Base-by-base conservation (phyloP, 2,329 filamentous ascomycete genomes). In the Scytalidium sp. region DNA sequence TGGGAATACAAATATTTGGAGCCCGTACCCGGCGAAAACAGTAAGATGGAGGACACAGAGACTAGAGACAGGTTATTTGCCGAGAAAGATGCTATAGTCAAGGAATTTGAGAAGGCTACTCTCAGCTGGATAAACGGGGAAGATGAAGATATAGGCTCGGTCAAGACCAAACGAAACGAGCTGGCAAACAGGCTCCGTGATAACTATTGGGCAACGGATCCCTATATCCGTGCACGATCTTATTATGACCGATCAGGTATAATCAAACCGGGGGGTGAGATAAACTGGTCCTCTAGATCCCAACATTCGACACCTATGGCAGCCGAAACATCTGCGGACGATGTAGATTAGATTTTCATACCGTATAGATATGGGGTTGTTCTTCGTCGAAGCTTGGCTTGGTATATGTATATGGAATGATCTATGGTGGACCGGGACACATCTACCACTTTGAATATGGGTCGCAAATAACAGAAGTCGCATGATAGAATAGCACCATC, bases 121-220 rank as follows among this genome's bases (percentile, higher is more conserved):
- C 66, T 87, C 20, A 75, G 80, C 39, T 99, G 94, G 94, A 83
- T 96, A 47, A 66, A 70, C 27, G 71, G 75, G 19, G 68, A 70
- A 21, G 58, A 50, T 19, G 53, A 45, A 7, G 60, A 72, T 44
- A 64, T 68, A 40, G 58, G 68, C 6, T 67, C 67, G n/a, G 65
- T 81, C 46, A 79, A 81, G 64, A 70, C 72, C 43, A 79, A 81
- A 66, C 76, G 90, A 49, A 73, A 81, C 32, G 70, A 73, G 2
- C 62, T 94, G 22, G 85, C 88, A 2, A 76, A 76, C 45, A 71
- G 80, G 54, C 64, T 97, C 59, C 78, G 78, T 53, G 75, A 79
- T 43, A 88, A 88, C 59, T 99, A 97, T 72, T 99, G 94, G 93
- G 77, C 79, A 36, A 69, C 97, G 46, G 94, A 99, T 70, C 90